Evolutionary conservation across 1,284 basidiomycete genomes (phyloP), one percentile per base, ranked within the genome.

Genomic region (Rhodotorula sp.): DNA sequence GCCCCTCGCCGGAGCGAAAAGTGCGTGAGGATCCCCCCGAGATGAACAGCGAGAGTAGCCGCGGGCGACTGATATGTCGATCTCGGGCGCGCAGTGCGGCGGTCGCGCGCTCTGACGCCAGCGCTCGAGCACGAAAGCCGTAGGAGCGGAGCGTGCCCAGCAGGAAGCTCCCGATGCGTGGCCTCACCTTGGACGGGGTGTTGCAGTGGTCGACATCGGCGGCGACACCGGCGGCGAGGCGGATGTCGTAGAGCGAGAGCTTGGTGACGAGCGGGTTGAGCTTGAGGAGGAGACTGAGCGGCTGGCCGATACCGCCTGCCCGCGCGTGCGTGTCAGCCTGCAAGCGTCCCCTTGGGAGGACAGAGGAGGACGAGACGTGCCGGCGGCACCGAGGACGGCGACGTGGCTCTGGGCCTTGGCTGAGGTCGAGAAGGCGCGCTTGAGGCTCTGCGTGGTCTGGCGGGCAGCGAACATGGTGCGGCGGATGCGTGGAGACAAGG

Each of bases 181-280:
- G 34, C 34, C 19, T 19, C 34, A 58, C 67, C 72, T 65, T 88
- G 81, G 92, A 90, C 53, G 87, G 86, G 70, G 93, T 91, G 83
- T 97, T 93, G 80, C 99, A 89, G 85, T 98, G 96, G 59, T 89
- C 90, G 73, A 95, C 89, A 83, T 95, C 92, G 57, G 92, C 91
- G 75, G 92, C 92, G 74, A 98, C 92, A 86, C 92, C 93, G 74
- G 92, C 91, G 45, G 92, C 91, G 77, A 91, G 91, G 78, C 91
- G 90, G 82, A 96, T 93, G 86, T 96, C 93, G 84, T 93, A 96
- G 74, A 95, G 85, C 41, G 82, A 80, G 64, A 83, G 80, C 59
- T 59, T 48, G 48, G 90, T 87, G 78, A 94, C 91, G 76, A 91
- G 84, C 52, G 90, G 90, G 85, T 96, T 90, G 75, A 84, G 87